A percentile compares a stretch with the other conserved stretches of the same genome.
Conservation (phyloP, 129 eudicot genomes). For the Silybum marianum region DNA sequence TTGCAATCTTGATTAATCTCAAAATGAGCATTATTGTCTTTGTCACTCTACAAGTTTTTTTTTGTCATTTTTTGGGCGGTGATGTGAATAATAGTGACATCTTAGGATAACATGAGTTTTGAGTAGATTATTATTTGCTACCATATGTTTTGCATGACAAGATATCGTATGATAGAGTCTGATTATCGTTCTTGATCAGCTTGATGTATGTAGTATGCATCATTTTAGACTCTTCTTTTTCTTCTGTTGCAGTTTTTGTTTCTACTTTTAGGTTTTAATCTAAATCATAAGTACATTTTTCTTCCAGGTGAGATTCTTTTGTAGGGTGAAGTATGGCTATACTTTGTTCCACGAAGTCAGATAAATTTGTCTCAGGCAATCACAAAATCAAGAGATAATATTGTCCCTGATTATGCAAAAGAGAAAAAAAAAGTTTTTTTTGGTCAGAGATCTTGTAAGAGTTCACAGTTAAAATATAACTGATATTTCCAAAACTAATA, state of each 20-base stretch:
- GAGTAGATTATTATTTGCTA: not conserved
- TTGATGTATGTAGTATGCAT: not conserved
- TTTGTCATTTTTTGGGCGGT: not conserved
- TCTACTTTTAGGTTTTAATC: not conserved
- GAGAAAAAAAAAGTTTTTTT: not conserved
- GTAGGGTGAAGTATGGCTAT: not conserved
- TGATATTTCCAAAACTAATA: not conserved
- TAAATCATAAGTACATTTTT: not conserved
- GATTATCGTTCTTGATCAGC: not conserved
- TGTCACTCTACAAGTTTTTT: not conserved
- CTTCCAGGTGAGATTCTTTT: not conserved
- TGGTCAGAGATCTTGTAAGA: not conserved
- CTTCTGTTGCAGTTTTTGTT: not conserved
- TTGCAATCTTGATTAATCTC: slow-evolving; percentile 9
- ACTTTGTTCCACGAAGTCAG: not conserved
- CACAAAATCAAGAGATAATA: not conserved
- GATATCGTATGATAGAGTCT: not conserved
- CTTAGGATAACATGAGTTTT: not conserved
- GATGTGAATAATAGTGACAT: slow-evolving; percentile 6
- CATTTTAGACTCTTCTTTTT: not conserved
- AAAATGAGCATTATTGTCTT: not conserved
- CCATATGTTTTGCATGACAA: not conserved
- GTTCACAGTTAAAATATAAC: not conserved
- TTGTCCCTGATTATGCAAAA: not conserved
- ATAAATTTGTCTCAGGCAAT: not conserved